A percentile compares a stretch with the other conserved stretches of the same genome.
These are phyloP conservation scores for Hypseocharis bilobata DNA, from an alignment of 441 rosid genomes.

Conservation along the genomic window DNA sequence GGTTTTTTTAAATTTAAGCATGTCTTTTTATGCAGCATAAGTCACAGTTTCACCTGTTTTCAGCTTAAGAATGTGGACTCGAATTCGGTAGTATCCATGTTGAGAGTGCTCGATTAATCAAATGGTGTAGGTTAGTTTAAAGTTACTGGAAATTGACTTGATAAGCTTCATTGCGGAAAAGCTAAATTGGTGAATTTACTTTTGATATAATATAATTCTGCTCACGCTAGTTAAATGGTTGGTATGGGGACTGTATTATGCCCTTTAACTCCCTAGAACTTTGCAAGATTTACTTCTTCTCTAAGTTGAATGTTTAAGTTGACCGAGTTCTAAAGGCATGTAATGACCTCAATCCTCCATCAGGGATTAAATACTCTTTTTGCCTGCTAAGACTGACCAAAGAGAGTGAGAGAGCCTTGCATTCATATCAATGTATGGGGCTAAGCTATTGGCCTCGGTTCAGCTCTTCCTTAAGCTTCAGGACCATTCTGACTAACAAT, in stretches of 20 bases:
- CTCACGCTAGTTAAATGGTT: too few species aligned
- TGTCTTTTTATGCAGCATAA: not conserved
- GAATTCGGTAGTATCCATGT: too few species aligned
- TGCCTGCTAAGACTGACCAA: not conserved
- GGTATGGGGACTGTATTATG: too few species aligned
- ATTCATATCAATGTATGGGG: too few species aligned
- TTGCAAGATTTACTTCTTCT: not conserved
- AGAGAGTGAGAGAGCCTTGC: not conserved
- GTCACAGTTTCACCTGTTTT: not conserved
- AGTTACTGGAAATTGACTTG: not conserved
- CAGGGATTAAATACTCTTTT: not conserved
- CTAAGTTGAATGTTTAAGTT: not conserved
- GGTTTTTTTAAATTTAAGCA: not conserved
- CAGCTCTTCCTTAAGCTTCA: not conserved
- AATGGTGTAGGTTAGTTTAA: not conserved
- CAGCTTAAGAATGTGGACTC: too few species aligned
- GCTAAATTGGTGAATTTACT: not conserved
- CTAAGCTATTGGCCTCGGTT: not conserved
- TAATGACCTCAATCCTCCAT: too few species aligned
- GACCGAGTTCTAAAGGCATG: too few species aligned
- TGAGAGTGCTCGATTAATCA: not conserved
- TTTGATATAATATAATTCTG: too few species aligned
- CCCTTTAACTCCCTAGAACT: not conserved
- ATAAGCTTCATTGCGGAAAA: not conserved
- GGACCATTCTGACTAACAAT: not conserved